phyloP scores from a whole-genome alignment of 176 grass and related monocot genomes.

The Canna indica region DNA sequence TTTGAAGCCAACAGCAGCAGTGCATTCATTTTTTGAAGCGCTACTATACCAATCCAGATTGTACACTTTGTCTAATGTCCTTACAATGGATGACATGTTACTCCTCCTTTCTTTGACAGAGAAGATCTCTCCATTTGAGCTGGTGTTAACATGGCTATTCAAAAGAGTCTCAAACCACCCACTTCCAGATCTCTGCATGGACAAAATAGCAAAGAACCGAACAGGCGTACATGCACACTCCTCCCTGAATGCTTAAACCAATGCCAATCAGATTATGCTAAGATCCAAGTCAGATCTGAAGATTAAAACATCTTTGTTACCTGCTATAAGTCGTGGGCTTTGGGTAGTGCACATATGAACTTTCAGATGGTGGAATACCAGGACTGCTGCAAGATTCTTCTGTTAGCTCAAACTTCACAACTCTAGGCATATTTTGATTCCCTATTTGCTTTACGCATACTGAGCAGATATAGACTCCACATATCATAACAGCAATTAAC shows the following conservation, averaged over 20 bases:
- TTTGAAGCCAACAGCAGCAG: slow-evolving; percentile 68
- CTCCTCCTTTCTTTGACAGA: slow-evolving; percentile 68
- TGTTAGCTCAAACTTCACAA: slow-evolving; percentile 49
- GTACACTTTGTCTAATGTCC: slow-evolving; percentile 64
- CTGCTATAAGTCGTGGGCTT: slow-evolving; percentile 54
- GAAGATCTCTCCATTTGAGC: slow-evolving; percentile 92
- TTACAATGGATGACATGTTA: slow-evolving; percentile 50
- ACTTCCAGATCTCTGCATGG: slow-evolving; percentile 94
- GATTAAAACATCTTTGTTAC: slow-evolving; percentile 14
- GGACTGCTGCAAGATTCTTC: slow-evolving; percentile 36
- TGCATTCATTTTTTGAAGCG: slow-evolving; percentile 93
- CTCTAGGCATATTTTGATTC: slow-evolving; percentile 40
- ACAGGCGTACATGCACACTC: slow-evolving; percentile 80
- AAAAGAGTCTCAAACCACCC: slow-evolving; percentile 92
- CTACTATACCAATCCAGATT: slow-evolving; percentile 97
- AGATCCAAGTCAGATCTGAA: slow-evolving; percentile 1
- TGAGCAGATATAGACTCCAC: slow-evolving; percentile 64
- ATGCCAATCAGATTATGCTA: slow-evolving; percentile 6
- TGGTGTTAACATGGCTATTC: slow-evolving; percentile 86
- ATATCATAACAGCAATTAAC: slow-evolving; percentile 47
- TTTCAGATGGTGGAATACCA: slow-evolving; percentile 25
- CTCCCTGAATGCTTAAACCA: slow-evolving; percentile 34
- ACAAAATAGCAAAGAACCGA: slow-evolving; percentile 88
- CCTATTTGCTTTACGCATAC: slow-evolving; percentile 68
- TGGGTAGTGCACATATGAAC: slow-evolving; percentile 62